Evolutionary conservation across 2,329 filamentous ascomycete species (phyloP), one percentile per base, ranked within the genome.

Genomic region (Ramularia endophylla): DNA sequence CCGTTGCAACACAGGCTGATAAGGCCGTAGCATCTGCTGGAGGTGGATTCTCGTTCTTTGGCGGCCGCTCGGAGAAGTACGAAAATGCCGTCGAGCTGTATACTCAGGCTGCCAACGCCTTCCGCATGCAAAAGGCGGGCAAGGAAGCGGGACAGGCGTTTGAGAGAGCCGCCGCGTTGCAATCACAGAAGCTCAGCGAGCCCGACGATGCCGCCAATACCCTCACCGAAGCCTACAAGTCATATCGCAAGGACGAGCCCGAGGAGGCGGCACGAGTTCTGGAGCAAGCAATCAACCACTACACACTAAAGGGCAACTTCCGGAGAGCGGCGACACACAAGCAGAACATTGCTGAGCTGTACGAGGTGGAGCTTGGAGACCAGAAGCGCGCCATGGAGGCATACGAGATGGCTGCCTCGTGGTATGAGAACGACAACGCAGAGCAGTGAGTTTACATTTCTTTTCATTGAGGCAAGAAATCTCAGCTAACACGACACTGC

Each of bases 141-240:
- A 80, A 83, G 62, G 87, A 94, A 68, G 88, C 90, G 11, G 90
- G 88, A 16, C 76, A 84, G 58, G 82, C 87, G 9, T 94, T 95
- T 53, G 87, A 95, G 64, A 82, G 64, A 48, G 87, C 87, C 9
- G 90, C 88, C n/a, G 66, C 76, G 31, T 81, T 97, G 45, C 87
- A 94, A 65, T 77, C 71, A 36, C 75, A 81, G 52, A 82, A 89
- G 56, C 77, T 97, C 37, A 94, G 88, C 61, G 89, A 97, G 61
- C 86, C 85, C 30, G 87, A 94, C 62, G 92, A 97, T 62, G 87
- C 88, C 35, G 89, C 90, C 50, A 94, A 94, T 67, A 83, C 84
- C 35, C 72, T 88, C 47, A 79, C 83, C 58, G 89, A 97, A 64
- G 92, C 92, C 38, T 97, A 89, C 77, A 95, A 97, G 72, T 84